Evolutionary conservation across 1,284 basidiomycete genomes (phyloP).

Genomic region (Peniophora sp.): DNA sequence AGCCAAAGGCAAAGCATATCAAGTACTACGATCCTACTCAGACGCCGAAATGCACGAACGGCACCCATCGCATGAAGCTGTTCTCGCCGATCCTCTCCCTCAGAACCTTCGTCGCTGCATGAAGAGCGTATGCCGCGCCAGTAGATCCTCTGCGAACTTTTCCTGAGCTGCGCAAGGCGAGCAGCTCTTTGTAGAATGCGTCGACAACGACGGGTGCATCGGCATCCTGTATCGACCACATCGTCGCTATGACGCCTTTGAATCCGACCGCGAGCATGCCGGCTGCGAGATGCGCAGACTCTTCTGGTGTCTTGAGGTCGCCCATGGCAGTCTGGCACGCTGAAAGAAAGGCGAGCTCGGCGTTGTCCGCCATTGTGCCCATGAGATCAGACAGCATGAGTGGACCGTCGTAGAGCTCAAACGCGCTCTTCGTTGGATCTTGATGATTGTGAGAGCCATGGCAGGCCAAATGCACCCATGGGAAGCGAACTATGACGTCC

Average conservation of each 20-base stretch:
- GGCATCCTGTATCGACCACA: neutral
- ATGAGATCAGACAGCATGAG: neutral
- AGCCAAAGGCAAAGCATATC: too few species aligned
- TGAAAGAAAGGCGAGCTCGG: neutral
- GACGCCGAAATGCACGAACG: neutral
- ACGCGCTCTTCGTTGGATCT: neutral
- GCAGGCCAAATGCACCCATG: neutral
- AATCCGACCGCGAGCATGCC: neutral
- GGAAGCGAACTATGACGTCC: neutral
- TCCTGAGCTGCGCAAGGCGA: neutral
- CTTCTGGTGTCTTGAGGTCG: neutral
- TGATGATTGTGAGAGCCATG: neutral
- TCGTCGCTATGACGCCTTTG: neutral
- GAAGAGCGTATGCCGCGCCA: slow-evolving; percentile 1
- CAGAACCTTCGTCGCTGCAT: neutral
- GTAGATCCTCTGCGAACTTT: too few species aligned
- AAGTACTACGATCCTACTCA: too few species aligned
- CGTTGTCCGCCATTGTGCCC: neutral
- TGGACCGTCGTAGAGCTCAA: neutral
- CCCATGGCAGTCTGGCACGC: slow-evolving; percentile 1
- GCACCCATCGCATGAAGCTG: slow-evolving; percentile 1
- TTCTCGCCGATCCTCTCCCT: neutral
- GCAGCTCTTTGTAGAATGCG: neutral
- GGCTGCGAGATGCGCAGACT: neutral
- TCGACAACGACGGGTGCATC: neutral